phyloP scores from a whole-genome alignment of 139 green algal genomes.

The Trebouxia sp. region DNA sequence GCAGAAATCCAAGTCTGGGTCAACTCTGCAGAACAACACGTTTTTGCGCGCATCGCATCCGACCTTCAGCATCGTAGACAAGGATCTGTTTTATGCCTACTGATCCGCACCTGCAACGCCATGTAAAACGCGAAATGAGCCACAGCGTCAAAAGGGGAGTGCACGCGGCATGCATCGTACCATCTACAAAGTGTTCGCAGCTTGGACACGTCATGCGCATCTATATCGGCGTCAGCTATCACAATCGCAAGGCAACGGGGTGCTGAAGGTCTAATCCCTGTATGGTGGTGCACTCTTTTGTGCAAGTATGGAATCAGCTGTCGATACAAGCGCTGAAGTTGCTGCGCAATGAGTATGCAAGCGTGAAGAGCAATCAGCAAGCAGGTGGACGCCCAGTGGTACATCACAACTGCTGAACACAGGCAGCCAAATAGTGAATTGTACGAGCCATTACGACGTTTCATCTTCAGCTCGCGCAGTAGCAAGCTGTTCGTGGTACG shows the following conservation, averaged over 20 bases:
- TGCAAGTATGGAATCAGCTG: neutral
- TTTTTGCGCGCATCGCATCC: no score
- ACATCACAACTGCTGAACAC: neutral
- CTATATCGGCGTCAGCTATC: neutral
- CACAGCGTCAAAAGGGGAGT: no score
- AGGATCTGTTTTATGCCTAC: neutral
- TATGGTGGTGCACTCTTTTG: neutral
- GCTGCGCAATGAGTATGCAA: neutral
- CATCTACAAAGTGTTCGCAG: no score
- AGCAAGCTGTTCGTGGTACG: no score
- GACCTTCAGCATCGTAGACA: neutral
- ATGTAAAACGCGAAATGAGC: neutral
- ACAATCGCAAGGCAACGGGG: neutral
- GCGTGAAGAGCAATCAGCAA: neutral
- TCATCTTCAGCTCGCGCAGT: neutral
- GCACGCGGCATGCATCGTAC: no score
- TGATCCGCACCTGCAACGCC: slow-evolving; percentile 54
- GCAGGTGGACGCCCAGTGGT: neutral
- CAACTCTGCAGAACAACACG: no score
- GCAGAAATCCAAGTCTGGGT: no score
- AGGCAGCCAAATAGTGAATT: neutral
- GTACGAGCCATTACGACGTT: neutral
- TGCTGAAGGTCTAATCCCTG: slow-evolving; percentile 2
- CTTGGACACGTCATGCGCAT: no score
- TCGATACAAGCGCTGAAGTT: neutral